Evolutionary conservation across 768 basidiomycete genomes (phyloP).

Genomic region (Leccinum obscurum): DNA sequence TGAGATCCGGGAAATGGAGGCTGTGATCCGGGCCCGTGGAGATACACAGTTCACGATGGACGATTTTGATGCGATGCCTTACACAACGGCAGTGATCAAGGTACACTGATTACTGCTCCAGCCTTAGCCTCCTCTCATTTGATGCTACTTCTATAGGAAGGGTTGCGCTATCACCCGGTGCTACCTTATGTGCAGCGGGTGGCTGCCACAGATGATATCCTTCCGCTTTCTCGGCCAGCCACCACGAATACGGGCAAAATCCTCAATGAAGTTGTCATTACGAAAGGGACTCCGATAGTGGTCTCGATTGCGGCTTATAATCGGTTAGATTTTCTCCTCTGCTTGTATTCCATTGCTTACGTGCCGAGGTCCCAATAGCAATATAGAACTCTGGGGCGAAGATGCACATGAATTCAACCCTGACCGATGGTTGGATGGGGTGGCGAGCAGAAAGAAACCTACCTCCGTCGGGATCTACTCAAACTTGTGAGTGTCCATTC

Average conservation of each 20-base stretch:
- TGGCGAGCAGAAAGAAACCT: conserved; percentile 17
- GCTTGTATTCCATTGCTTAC: background rate
- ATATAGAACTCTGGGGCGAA: conserved; percentile 32
- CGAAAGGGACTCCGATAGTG: conserved; percentile 46
- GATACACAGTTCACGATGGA: conserved; percentile 17
- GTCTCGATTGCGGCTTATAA: conserved; percentile 57
- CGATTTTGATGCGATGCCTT: conserved; percentile 59
- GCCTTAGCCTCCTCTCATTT: background rate
- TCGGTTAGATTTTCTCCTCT: conserved; percentile 35
- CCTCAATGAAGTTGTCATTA: conserved; percentile 45
- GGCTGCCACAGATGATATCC: conserved; percentile 52
- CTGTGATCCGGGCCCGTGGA: conserved; percentile 9
- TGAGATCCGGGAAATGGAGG: conserved; percentile 17
- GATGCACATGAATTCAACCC: conserved; percentile 35
- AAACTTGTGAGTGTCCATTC: conserved; percentile 25
- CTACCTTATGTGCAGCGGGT: conserved; percentile 52
- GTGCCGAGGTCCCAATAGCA: conserved; percentile 13
- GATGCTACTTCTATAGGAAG: conserved; percentile 38
- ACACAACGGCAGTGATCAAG: conserved; percentile 39
- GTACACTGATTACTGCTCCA: conserved; percentile 20
- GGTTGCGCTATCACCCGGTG: conserved; percentile 49
- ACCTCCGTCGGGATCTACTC: conserved; percentile 29
- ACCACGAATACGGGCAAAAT: conserved; percentile 44
- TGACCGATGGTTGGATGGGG: conserved; percentile 26
- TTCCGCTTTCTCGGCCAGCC: conserved; percentile 59